A percentile compares a stretch with the other conserved stretches of the same genome.
Evolutionary conservation across 2,329 filamentous ascomycete genomes (phyloP).

Genomic region (Aspergillus thermomutatus): DNA sequence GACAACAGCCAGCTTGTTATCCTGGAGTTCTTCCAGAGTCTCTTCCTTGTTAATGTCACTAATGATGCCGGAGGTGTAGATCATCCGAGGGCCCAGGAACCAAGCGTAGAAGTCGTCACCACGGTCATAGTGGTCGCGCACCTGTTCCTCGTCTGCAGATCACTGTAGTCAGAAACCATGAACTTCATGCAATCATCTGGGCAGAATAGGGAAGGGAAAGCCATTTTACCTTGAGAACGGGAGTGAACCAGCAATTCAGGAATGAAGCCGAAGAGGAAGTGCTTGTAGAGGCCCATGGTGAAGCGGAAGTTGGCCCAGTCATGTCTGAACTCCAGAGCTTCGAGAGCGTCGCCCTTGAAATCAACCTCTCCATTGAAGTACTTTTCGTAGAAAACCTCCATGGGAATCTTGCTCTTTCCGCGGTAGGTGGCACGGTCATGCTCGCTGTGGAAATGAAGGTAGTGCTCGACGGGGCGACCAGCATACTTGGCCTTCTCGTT

Average conservation of each 20-base stretch:
- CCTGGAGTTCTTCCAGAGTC: conserved; percentile 88
- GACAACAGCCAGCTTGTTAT: conserved; percentile 93
- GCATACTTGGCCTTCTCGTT: conserved; percentile 89
- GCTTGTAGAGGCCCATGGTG: conserved; percentile 79
- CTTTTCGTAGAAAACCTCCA: conserved; percentile 92
- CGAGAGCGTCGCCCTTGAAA: conserved; percentile 89
- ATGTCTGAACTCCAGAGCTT: conserved; percentile 88
- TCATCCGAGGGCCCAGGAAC: conserved; percentile 98
- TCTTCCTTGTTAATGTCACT: conserved; percentile 84
- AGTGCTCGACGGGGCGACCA: conserved; percentile 84
- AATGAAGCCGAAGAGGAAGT: conserved; percentile 82
- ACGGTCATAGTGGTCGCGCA: conserved; percentile 94
- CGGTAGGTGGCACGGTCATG: conserved; percentile 46
- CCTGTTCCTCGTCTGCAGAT: conserved; percentile 83
- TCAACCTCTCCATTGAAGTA: conserved; percentile 95
- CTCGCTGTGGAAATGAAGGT: conserved; percentile 54
- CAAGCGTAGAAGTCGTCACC: conserved; percentile 98
- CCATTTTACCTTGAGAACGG: conserved; percentile 69
- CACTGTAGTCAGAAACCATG: conserved; percentile 1
- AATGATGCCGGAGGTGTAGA: conserved; percentile 95
- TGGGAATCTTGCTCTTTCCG: conserved; percentile 49
- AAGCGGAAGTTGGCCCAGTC: conserved; percentile 97
- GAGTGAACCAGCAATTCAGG: conserved; percentile 92
- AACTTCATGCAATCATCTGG: not conserved
- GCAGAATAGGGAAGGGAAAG: not conserved